Base-by-base conservation (phyloP, 371 early-diverging fungal species). In the Dichotomocladium elegans region DNA sequence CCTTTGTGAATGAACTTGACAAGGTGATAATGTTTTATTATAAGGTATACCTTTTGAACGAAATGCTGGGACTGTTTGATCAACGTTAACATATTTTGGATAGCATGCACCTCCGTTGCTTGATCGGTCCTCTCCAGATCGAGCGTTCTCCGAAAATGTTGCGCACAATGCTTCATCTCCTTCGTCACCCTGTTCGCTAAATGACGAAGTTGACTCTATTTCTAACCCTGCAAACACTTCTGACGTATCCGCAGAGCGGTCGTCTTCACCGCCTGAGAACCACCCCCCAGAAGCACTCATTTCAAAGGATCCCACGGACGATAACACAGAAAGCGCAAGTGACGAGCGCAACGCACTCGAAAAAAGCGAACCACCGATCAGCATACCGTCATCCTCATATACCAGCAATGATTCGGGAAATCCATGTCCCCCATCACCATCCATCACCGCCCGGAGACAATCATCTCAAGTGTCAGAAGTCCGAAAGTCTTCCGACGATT, bases 1-100 rank as follows among this genome's bases (percentile, higher is more conserved):
- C 77, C 26, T 70, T 81, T 65, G 74, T 72, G 5, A 63, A 68
- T 27, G 77, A 78, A 55, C 51, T 78, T 10, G 77, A 81, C 40
- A 73, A 74, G 45, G 68, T 70, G 12, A 66, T 81, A 19, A 56
- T 77, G 51, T 81, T 69, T 53, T 81, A 70, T 55, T 77, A 81
- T 44, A 63, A 68, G 56, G 78, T 77, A 66, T 34, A 47, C 1
- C 4, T 42, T 2, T 3, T 4, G 9, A 25, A 37, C 3, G 15
- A 26, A 11, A 22, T 5, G 25, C 40, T 5, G n/a, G 2, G 42
- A 17, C 5, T 17, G 28, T 26, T 12, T 21, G 11, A 11, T 6
- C 24, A 12, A 3, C 17, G 17, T 35, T 14, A 24, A 27, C 15
- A 3, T 41, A 19, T 9, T 15, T 19, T 43, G 14, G 21, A 27